Evolutionary conservation across 2,329 filamentous ascomycete species (phyloP), one percentile per base, ranked within the genome.

Genomic region (Magnaporthiopsis incrustans): DNA sequence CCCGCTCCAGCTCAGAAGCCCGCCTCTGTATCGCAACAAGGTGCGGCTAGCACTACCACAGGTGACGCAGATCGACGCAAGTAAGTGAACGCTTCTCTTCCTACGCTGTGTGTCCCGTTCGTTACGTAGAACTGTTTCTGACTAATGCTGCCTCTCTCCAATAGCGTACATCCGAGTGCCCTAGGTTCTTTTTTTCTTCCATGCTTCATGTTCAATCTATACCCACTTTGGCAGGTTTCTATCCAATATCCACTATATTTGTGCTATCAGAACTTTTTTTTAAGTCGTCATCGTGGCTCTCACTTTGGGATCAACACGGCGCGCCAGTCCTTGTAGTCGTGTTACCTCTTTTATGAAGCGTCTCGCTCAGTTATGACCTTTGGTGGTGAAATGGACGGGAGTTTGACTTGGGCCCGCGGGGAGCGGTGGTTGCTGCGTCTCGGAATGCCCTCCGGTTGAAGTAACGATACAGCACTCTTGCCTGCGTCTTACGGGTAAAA

Each of bases 11-110:
- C 81, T 87, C 66, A 84, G 83, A 64, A 86, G 85, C 5, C 90
- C 90, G n/a, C 90, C 91, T 1, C 77, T 97, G 66, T 99, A 99
- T 77, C 82, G 95, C 71, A 98, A 97, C 78, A 99, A 99, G 78
- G 87, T 99, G 58, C 84, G 89, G 65, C 77, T 99, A 74, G 90
- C 92, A 44, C 76, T 99, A 75, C 95, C 95, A 65, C 89, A 95
- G 75, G 80, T 99, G 63, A 85, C 85, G 73, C 93, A 99, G 80
- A 97, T 99, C 74, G 95, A 99, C 85, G 95, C 95, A 65, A 96
- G 94, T 97, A 82, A 86, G 92, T 91, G 50, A 30, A 11, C 14
- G 22, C 8, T 53, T n/a, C 18, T 66, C 57, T 15, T 11, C 14
- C 26, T 18, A 12, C 35, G 12, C 35, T 22, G 12, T 35, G 30